Evolutionary conservation across 257 asterid genomes (phyloP), one percentile per base, ranked within the genome.

Genomic region (Coffea eugenioides): DNA sequence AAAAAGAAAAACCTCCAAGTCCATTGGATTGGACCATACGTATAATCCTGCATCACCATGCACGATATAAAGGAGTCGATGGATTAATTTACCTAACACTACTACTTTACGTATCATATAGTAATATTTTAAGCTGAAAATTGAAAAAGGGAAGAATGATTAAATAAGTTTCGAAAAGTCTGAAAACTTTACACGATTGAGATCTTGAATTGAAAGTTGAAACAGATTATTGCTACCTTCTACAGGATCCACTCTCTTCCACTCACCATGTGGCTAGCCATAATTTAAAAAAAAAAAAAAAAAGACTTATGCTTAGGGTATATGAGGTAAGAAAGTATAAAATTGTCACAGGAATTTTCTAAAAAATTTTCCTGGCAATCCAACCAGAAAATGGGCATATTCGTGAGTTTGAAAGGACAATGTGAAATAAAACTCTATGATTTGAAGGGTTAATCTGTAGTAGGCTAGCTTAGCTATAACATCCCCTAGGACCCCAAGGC

Each of bases 31-130:
- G 31, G 77, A 66, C 49, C 77, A 51, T 31, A n/a, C 27, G 16
- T 3, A 20, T 73, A 15, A 16, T 25, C 1, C 43, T 39, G 43
- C 43, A 39, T 39, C 43, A 39, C 39, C 51, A 54, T 52, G 77
- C 77, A 54, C 76, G 76, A 20, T 15, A 31, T 6, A 49, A 51
- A 64, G 15, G 8, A n/a, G 31, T 27, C 36, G 68, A 54, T 74
- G 48, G 51, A 45, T 57, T 36, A 57, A 21, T 75, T 74, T 39
- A 75, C 78, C 56, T 36, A 57, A 56, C 41, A 39, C 78, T 3
- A 5, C 39, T 3, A 5, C 39, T 41, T 36, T 34, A 11, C 9
- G 27, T n/a, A 9, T 10, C 15, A 49, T 43, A 10, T 34, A 23
- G 4, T 34, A 23, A 43, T 74, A 36, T 34, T 56, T n/a, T 16